Evolutionary conservation across 805 yeast species (phyloP).

Genomic region (Ogataea henricii): DNA sequence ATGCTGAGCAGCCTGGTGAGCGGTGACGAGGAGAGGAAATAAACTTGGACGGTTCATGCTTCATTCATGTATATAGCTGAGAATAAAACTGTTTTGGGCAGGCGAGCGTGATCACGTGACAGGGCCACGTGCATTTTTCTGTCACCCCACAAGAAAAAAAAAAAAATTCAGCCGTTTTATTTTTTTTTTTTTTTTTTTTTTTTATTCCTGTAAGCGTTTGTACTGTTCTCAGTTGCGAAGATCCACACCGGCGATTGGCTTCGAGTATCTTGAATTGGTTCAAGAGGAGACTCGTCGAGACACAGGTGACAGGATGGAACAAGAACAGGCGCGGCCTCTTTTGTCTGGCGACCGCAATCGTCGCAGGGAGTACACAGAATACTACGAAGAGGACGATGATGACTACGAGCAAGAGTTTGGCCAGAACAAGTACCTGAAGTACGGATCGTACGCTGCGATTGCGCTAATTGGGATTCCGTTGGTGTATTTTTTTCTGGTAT

Average conservation of each 20-base stretch:
- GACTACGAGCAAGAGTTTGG: slow-evolving; percentile 22
- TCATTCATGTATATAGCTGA: too few relatives aligned
- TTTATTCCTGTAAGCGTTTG: too few relatives aligned
- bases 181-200: neutral
- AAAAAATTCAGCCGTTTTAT: neutral
- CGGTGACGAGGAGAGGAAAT: slow-evolving; percentile 10
- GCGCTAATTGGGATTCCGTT: slow-evolving; percentile 24
- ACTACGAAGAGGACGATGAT: slow-evolving; percentile 9
- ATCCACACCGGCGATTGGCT: too few relatives aligned
- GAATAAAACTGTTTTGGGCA: too few relatives aligned
- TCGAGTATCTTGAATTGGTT: too few relatives aligned
- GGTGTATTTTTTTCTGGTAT: slow-evolving; percentile 29
- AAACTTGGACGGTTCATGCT: too few relatives aligned
- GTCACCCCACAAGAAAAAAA: neutral
- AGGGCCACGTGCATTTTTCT: neutral
- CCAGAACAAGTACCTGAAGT: slow-evolving; percentile 13
- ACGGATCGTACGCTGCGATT: slow-evolving; percentile 12
- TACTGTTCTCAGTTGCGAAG: too few relatives aligned
- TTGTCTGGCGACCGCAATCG: neutral
- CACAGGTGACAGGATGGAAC: neutral
- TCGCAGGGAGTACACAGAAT: neutral
- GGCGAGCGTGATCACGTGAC: too few relatives aligned
- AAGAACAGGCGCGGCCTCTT: neutral
- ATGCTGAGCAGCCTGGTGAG: slow-evolving; percentile 27
- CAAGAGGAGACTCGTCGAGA: too few relatives aligned